Percentiles rank a stretch among this genome's conserved stretches.
These are phyloP conservation scores for Glonium stellatum DNA, from an alignment of 495 filamentous ascomycete species.

Conservation along the genomic window DNA sequence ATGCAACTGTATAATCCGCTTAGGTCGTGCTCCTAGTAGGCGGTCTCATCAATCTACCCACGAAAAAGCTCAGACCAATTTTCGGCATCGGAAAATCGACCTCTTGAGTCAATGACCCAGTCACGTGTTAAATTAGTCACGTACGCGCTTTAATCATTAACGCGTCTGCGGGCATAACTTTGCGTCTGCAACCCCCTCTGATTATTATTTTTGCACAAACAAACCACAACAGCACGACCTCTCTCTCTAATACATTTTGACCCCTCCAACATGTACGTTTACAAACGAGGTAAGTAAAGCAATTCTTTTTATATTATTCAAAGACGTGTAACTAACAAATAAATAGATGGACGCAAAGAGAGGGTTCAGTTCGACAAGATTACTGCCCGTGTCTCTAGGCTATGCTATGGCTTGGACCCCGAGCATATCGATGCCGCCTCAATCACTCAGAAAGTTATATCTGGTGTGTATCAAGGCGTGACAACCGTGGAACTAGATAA, in stretches of 20 bases:
- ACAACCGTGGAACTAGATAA: conserved; percentile 94
- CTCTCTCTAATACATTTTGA: conserved; percentile 12
- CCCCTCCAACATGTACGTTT: conserved; percentile 55
- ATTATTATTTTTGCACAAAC: not conserved
- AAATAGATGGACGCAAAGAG: conserved; percentile 93
- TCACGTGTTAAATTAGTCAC: too few relatives aligned
- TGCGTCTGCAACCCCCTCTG: not conserved
- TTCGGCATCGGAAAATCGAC: too few relatives aligned
- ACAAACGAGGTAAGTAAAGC: conserved; percentile 56
- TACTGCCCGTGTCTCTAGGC: conserved; percentile 91
- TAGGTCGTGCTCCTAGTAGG: too few relatives aligned
- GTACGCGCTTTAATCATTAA: too few relatives aligned
- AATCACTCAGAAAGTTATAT: conserved; percentile 98
- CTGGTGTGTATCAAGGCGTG: conserved; percentile 97
- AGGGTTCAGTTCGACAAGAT: conserved; percentile 99
- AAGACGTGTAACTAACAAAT: conserved; percentile 7
- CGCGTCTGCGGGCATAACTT: too few relatives aligned
- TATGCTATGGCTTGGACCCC: conserved; percentile 93
- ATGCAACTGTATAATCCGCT: too few relatives aligned
- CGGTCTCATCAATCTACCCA: too few relatives aligned
- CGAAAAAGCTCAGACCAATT: too few relatives aligned
- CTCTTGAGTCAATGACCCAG: too few relatives aligned
- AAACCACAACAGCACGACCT: conserved; percentile 11
- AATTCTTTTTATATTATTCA: conserved; percentile 6
- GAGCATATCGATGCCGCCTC: conserved; percentile 97